Conservation (phyloP, 2,329 filamentous ascomycete genomes). For the Cadophora luteo-olivacea region DNA sequence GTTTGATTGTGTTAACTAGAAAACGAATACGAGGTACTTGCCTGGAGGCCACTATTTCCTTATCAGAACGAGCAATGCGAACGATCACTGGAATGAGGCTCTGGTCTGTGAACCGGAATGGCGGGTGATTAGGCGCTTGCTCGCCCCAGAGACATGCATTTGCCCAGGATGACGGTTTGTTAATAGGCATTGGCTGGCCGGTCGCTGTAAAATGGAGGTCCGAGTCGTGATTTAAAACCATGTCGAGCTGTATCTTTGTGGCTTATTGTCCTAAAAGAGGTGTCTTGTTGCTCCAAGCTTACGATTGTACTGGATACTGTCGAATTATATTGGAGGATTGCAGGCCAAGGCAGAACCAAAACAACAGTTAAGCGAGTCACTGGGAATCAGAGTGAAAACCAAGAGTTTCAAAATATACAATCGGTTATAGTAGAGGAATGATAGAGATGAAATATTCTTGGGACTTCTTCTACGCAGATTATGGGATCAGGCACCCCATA, state of each 20-base stretch:
- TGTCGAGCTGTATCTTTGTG: not conserved
- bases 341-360: not conserved
- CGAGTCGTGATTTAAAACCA: not conserved
- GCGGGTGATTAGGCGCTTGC: not conserved
- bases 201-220: not conserved
- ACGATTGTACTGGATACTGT: too few species aligned
- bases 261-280: too few species aligned
- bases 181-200: not conserved
- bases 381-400: too few species aligned
- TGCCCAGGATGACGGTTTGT: not conserved
- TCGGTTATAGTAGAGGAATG: too few species aligned
- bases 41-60: not conserved
- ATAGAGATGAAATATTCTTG: too few species aligned
- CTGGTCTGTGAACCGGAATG: not conserved
- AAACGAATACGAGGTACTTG: too few species aligned
- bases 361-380: not conserved
- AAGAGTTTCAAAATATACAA: too few species aligned
- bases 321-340: not conserved
- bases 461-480: too few species aligned
- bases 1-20: too few species aligned
- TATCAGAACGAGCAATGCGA: not conserved
- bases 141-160: not conserved
- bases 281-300: too few species aligned
- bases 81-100: conserved; percentile 1
- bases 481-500: not conserved